These are phyloP conservation scores for Didymella glomerata DNA, from an alignment of 2,329 filamentous ascomycete species.

Conservation along the genomic window DNA sequence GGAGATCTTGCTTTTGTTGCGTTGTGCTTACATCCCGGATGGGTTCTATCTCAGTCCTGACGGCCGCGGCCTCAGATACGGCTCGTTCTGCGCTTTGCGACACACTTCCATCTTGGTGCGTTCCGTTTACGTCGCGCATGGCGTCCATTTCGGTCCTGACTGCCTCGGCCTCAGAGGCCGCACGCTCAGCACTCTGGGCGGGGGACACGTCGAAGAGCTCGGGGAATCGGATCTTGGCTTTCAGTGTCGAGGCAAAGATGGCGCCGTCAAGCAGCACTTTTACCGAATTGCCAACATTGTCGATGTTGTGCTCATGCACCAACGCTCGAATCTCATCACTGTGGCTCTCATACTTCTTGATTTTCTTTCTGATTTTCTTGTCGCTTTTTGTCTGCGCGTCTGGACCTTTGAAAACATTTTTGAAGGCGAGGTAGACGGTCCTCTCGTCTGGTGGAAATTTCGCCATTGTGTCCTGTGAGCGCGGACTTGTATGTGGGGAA, in stretches of 20 bases:
- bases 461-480: no score
- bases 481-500: no score
- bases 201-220: slow-evolving; percentile 6
- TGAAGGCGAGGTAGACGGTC: slow-evolving; percentile 1
- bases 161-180: slow-evolving; percentile 3
- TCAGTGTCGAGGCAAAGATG: not conserved
- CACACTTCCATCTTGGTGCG: not conserved
- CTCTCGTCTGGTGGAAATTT: not conserved
- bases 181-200: slow-evolving; percentile 6
- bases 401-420: not conserved
- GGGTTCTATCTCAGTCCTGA: not conserved
- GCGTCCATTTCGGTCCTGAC: not conserved
- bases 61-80: slow-evolving; percentile 1
- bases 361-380: not conserved
- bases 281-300: not conserved
- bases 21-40: not conserved
- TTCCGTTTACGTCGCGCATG: not conserved
- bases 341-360: not conserved
- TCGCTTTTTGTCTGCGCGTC: not conserved
- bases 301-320: not conserved
- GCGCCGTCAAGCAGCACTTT: not conserved
- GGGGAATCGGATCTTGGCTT: slow-evolving; percentile 5
- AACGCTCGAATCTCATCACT: not conserved
- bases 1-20: not conserved
- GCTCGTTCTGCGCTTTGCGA: not conserved